Base-by-base conservation (phyloP, 306 rosid genomes). In the Cicer bijugum region DNA sequence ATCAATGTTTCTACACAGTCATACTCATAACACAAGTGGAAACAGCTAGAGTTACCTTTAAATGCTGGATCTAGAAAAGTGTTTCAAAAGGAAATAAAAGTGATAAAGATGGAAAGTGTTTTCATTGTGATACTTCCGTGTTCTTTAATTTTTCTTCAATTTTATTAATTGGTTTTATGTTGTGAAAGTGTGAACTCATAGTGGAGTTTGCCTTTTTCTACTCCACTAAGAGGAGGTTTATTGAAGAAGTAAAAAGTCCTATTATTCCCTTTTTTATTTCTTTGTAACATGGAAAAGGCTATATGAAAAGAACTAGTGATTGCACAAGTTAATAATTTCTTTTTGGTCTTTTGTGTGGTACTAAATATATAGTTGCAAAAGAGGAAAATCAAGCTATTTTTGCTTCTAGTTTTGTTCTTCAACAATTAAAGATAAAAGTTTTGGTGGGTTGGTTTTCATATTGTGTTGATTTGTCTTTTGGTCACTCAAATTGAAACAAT, bases 61-160 rank as follows among this genome's bases (percentile, higher is more conserved):
- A 76, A 60, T 66, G 87, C 78, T 87, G 96, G 96, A 88, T 92
- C 92, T 81, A 82, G 84, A 82, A 85, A 82, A 82, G 80, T 62
- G 76, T 80, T 48, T 23, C 28, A 83, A 83, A 71, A 67, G 65
- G 85, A 67, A 75, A 72, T 46, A 75, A 62, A 74, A 78, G 59
- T 73, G 62, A 71, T 69, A 74, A 65, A 71, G 76, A 74, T 82
- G 83, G 74, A 75, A 78, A 86, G 58, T 71, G 62, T 65, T 75
- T 77, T 69, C 10, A n/a, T 37, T 62, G 65, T 57, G 81, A 73
- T 73, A 77, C 82, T 85, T 87, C 78, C 92, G 91, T 92, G 94
- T 78, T 84, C 77, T 60, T 9, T 79, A 46, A 71, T 77, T 74
- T 78, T 80, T 86, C 92, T 77, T 77, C 23, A 71, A 44, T 77